A percentile compares a stretch with the other conserved stretches of the same genome.
phyloP scores from a whole-genome alignment of 2,329 filamentous ascomycete species.

The Fusarium burgessii region DNA sequence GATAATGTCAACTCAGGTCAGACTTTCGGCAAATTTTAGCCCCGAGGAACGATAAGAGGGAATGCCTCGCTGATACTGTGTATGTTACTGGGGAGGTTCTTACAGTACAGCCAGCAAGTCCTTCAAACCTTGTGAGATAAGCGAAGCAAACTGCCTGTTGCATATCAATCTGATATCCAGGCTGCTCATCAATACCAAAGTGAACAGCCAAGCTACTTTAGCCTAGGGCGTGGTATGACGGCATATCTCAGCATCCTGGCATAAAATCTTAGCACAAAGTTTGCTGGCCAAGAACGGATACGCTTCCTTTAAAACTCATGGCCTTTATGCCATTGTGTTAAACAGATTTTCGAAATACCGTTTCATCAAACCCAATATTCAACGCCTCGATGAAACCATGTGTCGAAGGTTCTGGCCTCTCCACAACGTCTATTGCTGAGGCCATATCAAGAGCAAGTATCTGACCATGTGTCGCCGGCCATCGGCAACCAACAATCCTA shows the following conservation, averaged over 20 bases:
- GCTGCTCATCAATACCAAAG: constrained; percentile 1
- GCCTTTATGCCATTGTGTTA: not conserved
- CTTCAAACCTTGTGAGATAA: constrained; percentile 18
- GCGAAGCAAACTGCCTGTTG: constrained; percentile 17
- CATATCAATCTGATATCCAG: constrained; percentile 5
- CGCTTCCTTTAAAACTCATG: not conserved
- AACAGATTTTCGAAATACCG: constrained; percentile 7
- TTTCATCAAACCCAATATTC: not conserved
- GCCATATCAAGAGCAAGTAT: not conserved
- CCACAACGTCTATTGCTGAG: not conserved
- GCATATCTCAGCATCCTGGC: constrained; percentile 23
- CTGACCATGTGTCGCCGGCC: not conserved
- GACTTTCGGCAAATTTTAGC: not conserved
- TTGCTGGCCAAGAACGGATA: not conserved
- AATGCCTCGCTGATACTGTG: not conserved
- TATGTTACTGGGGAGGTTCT: not conserved
- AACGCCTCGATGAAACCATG: not conserved
- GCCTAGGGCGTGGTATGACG: constrained; percentile 12
- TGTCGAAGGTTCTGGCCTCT: constrained; percentile 2
- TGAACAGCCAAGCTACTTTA: not conserved
- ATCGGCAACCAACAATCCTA: constrained; percentile 14
- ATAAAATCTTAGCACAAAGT: constrained; percentile 3
- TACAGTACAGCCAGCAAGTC: not conserved
- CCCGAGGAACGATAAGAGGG: not conserved
- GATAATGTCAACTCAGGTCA: not conserved